Evolutionary conservation across 805 yeast genomes (phyloP).

Genomic region (Lipomyces sp.): DNA sequence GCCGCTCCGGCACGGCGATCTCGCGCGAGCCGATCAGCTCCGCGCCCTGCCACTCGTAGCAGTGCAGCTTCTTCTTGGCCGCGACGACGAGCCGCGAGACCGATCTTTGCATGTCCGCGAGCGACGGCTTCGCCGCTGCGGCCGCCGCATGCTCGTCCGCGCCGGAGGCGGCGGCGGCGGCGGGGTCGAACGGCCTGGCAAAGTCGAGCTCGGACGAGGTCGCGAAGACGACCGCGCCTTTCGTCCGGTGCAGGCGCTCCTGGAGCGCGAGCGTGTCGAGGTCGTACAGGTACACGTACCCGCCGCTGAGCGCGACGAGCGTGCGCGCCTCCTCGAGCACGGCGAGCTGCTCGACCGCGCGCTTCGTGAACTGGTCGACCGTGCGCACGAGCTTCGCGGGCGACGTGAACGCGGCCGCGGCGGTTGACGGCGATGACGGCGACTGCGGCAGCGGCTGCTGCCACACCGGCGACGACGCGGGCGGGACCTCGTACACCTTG

Average conservation of each 20-base stretch:
- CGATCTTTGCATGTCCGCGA: constrained; percentile 23
- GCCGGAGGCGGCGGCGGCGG: not conserved
- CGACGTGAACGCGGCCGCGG: not conserved
- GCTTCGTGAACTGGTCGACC: constrained; percentile 28
- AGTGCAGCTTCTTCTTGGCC: constrained; percentile 25
- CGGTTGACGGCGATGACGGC: not conserved
- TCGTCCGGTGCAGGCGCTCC: constrained; percentile 38
- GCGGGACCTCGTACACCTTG: constrained; percentile 29
- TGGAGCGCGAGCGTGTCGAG: constrained; percentile 35
- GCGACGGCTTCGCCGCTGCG: not conserved
- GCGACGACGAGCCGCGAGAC: constrained; percentile 36
- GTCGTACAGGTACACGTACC: constrained; percentile 37
- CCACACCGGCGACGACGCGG: constrained; percentile 6
- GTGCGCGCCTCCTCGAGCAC: constrained; percentile 37
- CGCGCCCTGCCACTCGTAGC: constrained; percentile 28
- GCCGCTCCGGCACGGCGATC: constrained; percentile 22
- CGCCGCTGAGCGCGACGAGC: constrained; percentile 37
- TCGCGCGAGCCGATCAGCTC: constrained; percentile 23
- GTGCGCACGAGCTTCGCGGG: constrained; percentile 22
- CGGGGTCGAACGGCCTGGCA: constrained; percentile 2
- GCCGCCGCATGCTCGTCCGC: no score
- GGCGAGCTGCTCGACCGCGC: constrained; percentile 38
- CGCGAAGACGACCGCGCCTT: constrained; percentile 37
- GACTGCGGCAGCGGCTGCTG: constrained; percentile 1
- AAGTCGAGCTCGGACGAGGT: constrained; percentile 21